phyloP scores from a whole-genome alignment of 2,329 filamentous ascomycete genomes.

The Xylaria sp. region DNA sequence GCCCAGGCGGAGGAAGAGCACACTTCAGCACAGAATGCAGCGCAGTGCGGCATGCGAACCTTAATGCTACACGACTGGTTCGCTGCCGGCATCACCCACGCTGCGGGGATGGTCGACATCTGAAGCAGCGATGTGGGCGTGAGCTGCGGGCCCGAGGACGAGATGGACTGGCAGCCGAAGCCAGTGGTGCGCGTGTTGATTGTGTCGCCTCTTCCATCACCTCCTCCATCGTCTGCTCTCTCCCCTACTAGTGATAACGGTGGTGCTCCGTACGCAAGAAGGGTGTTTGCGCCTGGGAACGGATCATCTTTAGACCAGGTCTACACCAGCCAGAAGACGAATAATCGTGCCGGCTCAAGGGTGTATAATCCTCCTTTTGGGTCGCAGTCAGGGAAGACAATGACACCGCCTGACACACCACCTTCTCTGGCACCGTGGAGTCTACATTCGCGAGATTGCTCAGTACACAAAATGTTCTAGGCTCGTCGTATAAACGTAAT shows the following conservation, averaged over 20 bases:
- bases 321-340: too few species aligned
- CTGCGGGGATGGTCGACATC: slow-evolving; percentile 30
- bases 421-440: slow-evolving; percentile 7
- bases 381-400: neutral
- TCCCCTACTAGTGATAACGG: neutral
- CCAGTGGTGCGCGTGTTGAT: slow-evolving; percentile 47
- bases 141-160: slow-evolving; percentile 40
- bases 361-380: too few species aligned
- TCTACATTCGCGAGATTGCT: neutral
- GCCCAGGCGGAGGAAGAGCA: too few species aligned
- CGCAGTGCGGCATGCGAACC: slow-evolving; percentile 45
- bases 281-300: neutral
- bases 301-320: too few species aligned
- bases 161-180: slow-evolving; percentile 52
- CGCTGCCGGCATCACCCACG: slow-evolving; percentile 10
- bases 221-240: neutral
- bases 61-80: slow-evolving; percentile 44
- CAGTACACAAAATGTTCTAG: neutral
- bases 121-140: slow-evolving; percentile 48
- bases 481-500: neutral
- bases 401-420: slow-evolving; percentile 27
- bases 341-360: too few species aligned
- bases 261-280: neutral
- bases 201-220: neutral
- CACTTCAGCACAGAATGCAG: too few species aligned